Percentiles rank a stretch among this genome's conserved stretches.
Conservation (phyloP, 1,284 basidiomycete species). For the Pseudozyma sp. region DNA sequence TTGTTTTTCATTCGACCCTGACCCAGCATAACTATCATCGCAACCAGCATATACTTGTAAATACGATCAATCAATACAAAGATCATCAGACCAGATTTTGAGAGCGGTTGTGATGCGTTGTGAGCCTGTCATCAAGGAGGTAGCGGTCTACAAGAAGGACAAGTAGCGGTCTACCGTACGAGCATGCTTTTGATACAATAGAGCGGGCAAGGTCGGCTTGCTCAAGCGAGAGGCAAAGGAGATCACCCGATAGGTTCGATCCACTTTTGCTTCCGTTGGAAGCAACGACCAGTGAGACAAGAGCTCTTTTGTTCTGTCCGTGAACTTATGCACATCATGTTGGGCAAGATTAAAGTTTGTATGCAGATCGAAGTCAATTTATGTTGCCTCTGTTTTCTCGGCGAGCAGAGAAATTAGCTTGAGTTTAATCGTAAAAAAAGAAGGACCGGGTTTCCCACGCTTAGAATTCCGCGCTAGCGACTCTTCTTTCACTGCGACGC, state of each 20-base stretch:
- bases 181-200: no score
- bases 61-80: not conserved
- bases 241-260: not conserved
- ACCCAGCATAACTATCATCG: not conserved
- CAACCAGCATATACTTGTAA: constrained; percentile 8
- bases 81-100: no score
- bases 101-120: no score
- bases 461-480: no score
- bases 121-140: no score
- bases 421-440: not conserved
- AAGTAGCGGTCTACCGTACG: no score
- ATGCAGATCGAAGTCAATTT: not conserved
- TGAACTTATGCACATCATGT: no score
- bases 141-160: no score
- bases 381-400: not conserved
- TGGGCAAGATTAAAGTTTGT: not conserved
- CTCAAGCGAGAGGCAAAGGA: no score
- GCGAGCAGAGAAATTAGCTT: not conserved
- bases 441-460: not conserved
- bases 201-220: no score
- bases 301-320: no score
- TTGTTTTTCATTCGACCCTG: not conserved
- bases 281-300: not conserved
- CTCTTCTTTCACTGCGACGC: no score
- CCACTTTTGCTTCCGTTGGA: constrained; percentile 5